phyloP scores from a whole-genome alignment of 495 filamentous ascomycete species.

The Pyronema domesticum region DNA sequence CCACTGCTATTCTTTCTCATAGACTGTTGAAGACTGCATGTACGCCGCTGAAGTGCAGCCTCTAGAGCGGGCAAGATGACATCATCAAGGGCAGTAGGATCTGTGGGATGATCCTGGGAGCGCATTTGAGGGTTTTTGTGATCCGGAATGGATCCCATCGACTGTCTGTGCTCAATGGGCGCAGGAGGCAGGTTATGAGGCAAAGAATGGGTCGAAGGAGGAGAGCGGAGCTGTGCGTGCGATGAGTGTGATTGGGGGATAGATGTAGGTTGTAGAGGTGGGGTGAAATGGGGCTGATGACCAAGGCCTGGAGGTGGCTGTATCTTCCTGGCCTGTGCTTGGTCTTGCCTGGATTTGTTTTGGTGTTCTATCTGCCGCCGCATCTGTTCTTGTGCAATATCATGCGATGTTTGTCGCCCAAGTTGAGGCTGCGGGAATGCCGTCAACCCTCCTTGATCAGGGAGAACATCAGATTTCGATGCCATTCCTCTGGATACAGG shows the following conservation, averaged over 20 bases:
- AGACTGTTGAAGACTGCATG: slow-evolving; percentile 42
- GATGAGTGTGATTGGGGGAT: slow-evolving; percentile 1
- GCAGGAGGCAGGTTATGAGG: background rate
- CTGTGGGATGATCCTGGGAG: background rate
- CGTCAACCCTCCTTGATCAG: slow-evolving; percentile 1
- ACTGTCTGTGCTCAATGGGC: background rate
- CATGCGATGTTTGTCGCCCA: slow-evolving; percentile 17
- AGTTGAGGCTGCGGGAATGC: slow-evolving; percentile 16
- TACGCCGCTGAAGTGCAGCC: slow-evolving; percentile 66
- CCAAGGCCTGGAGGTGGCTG: slow-evolving; percentile 20
- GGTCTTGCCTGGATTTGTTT: slow-evolving; percentile 11
- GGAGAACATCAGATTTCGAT: background rate
- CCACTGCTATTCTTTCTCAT: slow-evolving; percentile 4
- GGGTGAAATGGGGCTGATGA: slow-evolving; percentile 14
- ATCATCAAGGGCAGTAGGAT: slow-evolving; percentile 42
- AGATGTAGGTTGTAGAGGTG: slow-evolving; percentile 8
- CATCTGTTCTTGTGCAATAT: slow-evolving; percentile 22
- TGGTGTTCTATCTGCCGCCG: slow-evolving; percentile 15
- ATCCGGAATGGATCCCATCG: background rate
- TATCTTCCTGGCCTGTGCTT: slow-evolving; percentile 1
- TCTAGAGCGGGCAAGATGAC: slow-evolving; percentile 84
- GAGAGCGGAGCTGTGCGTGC: slow-evolving; percentile 16
- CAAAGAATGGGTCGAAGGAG: background rate
- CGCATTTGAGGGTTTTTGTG: background rate
- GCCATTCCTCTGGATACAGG: background rate